These are phyloP conservation scores for Pterocarpus macrocarpus DNA, from an alignment of 306 rosid species.

Conservation along the genomic window DNA sequence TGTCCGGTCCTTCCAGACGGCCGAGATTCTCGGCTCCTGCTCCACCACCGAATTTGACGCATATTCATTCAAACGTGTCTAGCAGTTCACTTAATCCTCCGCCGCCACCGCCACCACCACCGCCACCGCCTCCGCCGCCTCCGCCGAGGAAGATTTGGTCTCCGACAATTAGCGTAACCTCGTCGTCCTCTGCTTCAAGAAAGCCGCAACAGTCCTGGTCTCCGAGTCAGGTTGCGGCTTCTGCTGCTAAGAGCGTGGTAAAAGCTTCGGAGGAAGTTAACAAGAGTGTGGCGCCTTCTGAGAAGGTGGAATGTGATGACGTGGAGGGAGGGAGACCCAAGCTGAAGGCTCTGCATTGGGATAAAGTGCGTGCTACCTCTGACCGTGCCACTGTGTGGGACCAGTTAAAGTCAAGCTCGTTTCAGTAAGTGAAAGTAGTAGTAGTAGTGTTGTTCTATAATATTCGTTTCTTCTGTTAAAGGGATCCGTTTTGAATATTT, in stretches of 20 bases:
- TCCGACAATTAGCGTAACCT: conserved; percentile 35
- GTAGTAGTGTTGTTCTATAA: background rate
- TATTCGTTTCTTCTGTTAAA: too few relatives aligned
- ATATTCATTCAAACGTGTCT: conserved; percentile 59
- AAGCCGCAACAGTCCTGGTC: conserved; percentile 51
- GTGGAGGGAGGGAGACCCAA: conserved; percentile 79
- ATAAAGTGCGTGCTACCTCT: conserved; percentile 94
- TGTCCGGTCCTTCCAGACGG: conserved; percentile 49
- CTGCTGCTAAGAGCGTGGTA: conserved; percentile 44
- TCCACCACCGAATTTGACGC: conserved; percentile 69
- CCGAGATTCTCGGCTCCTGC: conserved; percentile 80
- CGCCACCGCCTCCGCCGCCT: conserved; percentile 49
- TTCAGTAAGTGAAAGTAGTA: conserved; percentile 70
- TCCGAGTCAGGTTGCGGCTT: conserved; percentile 45
- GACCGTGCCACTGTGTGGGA: conserved; percentile 98
- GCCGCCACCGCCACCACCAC: conserved; percentile 55
- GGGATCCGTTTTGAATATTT: too few relatives aligned
- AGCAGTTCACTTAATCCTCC: conserved; percentile 49
- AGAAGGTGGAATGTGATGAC: conserved; percentile 64
- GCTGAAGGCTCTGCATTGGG: conserved; percentile 97
- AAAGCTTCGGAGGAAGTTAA: conserved; percentile 41
- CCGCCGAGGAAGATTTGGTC: conserved; percentile 44
- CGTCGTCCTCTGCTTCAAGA: conserved; percentile 41
- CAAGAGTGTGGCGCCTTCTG: conserved; percentile 40
- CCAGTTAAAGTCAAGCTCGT: conserved; percentile 95